Evolutionary conservation across 2,329 filamentous ascomycete species (phyloP), one percentile per base, ranked within the genome.

Genomic region (Atkinsonella hypoxylon): DNA sequence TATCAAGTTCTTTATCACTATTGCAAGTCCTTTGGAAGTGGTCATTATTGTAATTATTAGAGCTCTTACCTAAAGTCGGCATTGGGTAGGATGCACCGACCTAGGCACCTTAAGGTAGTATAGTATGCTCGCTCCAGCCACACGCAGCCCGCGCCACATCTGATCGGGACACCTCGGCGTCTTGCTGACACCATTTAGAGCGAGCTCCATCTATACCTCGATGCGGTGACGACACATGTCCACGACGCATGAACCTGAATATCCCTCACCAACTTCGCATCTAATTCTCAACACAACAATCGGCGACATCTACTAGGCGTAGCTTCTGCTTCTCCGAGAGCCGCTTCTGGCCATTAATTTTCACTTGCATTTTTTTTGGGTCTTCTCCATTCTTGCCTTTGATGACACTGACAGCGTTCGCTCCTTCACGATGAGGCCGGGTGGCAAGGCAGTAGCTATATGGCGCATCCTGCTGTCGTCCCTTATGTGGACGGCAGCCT

Each of bases 391-490:
- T 40, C 13, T 40, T 18, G 31, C 40, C 43, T 43, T 76, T 75
- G 64, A 75, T 74, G 72, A 69, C 63, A 61, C 57, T 56, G 58
- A 59, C 61, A 53, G 55, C 51, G 57, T 55, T 52, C 55, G 50
- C 59, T 53, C 55, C 58, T 56, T 60, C 65, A 77, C 69, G 67
- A 81, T 81, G 77, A 79, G 73, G 73, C 68, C 70, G 61, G 65
- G 69, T 67, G 68, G 67, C 64, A 71, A 67, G 68, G 69, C 70
- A 58, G 67, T 68, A 59, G 70, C 71, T 63, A 69, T 67, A 62
- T 68, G 68, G 66, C 71, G 66, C 62, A 66, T 72, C 64, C 66
- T 82, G 63, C 65, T 81, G 62, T 69, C 79, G 65, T 75, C 73
- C 53, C 57, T 70, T 38, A 54, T 65, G 47, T 69, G 64, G 63